These are phyloP conservation scores for Bidens hawaiensis DNA, from an alignment of 140 eudicot genomes.

Conservation along the genomic window DNA sequence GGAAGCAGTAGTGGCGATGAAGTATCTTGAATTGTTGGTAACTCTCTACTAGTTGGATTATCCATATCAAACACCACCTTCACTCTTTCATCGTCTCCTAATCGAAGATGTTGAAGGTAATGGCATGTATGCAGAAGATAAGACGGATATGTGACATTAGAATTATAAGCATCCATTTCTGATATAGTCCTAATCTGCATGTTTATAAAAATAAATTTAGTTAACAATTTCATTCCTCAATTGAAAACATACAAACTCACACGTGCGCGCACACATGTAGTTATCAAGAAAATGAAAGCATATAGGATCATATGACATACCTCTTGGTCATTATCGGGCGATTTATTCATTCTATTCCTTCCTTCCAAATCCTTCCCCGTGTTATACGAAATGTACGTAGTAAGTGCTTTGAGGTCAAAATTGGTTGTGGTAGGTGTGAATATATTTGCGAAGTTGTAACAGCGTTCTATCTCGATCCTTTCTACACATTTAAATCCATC, in stretches of 20 bases:
- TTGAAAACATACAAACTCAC: neutral
- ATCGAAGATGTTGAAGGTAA: neutral
- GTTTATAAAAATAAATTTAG: neutral
- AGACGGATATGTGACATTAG: neutral
- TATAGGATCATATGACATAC: neutral
- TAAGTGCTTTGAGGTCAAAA: constrained; percentile 3
- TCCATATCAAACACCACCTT: constrained; percentile 8
- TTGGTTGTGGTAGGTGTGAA: constrained; percentile 12
- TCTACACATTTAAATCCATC: constrained; percentile 9
- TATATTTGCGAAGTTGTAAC: neutral
- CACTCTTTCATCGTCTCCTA: constrained; percentile 6
- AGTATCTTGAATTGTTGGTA: neutral
- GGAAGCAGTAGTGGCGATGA: neutral
- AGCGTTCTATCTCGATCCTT: neutral
- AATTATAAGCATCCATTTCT: neutral
- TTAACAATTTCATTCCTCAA: neutral
- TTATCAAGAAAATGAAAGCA: neutral
- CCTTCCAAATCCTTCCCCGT: neutral
- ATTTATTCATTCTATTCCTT: neutral
- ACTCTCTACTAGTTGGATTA: neutral
- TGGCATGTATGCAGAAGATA: neutral
- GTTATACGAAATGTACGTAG: neutral
- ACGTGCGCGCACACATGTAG: neutral
- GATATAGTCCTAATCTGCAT: neutral
- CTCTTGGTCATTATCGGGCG: neutral